Evolutionary conservation across 306 rosid species (phyloP), one percentile per base, ranked within the genome.

Genomic region (Malus asiatica): DNA sequence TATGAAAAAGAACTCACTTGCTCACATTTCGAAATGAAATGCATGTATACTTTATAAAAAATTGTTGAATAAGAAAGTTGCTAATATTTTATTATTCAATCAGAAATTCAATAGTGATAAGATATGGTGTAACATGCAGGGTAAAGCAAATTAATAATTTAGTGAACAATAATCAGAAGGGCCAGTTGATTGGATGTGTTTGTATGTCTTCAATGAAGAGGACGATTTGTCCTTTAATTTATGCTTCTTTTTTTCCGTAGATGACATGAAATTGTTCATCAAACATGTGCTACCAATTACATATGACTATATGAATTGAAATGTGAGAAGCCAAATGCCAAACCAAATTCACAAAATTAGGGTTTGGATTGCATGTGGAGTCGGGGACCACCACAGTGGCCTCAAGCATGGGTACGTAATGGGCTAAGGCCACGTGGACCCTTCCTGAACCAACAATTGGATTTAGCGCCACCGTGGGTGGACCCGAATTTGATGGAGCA

Each of bases 361-460:
- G 35, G 53, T 61, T 29, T 45, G 73, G 25, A 76, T 13, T 45
- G 67, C 46, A 4, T 23, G 55, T 48, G 75, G 42, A 7, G 10
- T 38, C 42, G 42, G 10, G 42, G 69, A 32, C 74, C 77, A 30
- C 65, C 71, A 15, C 22, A n/a, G 4, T 63, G 76, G 19, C 22
- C 40, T 33, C 15, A 77, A 42, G 69, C 76, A 74, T 66, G 71
- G 83, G 68, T 61, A 38, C 57, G 42, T 42, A 4, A n/a, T 75
- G 63, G 74, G 52, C 76, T 46, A 66, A 40, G 63, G 48, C 78
- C 74, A 83, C 72, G 77, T 79, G 93, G 86, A 79, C 82, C 82
- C 82, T 83, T 75, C 19, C 4, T 42, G 57, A 72, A 63, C 74
- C 73, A 51, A 72, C 61, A 71, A 51, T 32, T 64, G 76, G 84